Evolutionary conservation across 495 filamentous ascomycete species (phyloP).

Genomic region (Friedmanniomyces simplex): DNA sequence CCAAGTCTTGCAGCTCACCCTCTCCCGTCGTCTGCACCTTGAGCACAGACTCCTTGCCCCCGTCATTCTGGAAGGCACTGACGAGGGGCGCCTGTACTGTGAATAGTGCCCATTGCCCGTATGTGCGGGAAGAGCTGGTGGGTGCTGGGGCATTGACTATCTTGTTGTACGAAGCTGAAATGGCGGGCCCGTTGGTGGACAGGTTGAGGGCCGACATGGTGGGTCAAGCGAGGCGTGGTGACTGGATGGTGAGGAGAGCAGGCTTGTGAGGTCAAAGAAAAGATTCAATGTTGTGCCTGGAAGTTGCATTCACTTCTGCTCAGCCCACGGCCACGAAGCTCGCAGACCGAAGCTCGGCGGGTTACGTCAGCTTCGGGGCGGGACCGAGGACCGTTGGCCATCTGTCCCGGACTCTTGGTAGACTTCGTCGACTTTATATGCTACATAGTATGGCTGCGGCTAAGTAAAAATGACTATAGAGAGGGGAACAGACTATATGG

Average conservation of each 20-base stretch:
- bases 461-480: no score
- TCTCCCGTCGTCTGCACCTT: slow-evolving; percentile 92
- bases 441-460: no score
- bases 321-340: no score
- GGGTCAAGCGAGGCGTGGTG: background rate
- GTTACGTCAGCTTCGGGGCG: no score
- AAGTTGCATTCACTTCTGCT: no score
- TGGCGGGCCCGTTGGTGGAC: slow-evolving; percentile 81
- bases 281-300: no score
- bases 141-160: slow-evolving; percentile 65
- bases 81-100: slow-evolving; percentile 81
- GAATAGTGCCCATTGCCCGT: slow-evolving; percentile 83
- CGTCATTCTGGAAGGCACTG: slow-evolving; percentile 78
- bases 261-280: no score
- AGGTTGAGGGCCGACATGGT: slow-evolving; percentile 86
- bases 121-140: slow-evolving; percentile 55
- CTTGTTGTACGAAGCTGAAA: slow-evolving; percentile 82
- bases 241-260: background rate
- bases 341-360: no score
- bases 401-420: no score
- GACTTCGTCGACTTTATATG: no score
- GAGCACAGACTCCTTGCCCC: slow-evolving; percentile 80
- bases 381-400: no score
- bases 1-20: slow-evolving; percentile 85
- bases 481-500: no score